phyloP scores from a whole-genome alignment of 495 filamentous ascomycete species.

The Neurospora sp. region DNA sequence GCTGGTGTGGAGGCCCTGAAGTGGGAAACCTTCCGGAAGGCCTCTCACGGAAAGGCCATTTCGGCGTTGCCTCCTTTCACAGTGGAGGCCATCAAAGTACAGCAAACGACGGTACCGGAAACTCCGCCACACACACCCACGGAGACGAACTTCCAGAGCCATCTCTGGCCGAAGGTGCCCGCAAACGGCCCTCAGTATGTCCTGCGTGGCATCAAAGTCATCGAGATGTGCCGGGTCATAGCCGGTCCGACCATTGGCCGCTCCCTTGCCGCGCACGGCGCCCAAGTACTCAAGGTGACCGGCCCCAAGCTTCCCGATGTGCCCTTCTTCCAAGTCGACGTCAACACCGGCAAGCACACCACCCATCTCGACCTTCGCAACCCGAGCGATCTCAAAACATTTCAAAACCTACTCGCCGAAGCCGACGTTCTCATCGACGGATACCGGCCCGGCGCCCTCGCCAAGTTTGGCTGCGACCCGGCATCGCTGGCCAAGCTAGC shows the following conservation, averaged over 20 bases:
- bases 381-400: constrained; percentile 39
- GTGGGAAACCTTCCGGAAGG: constrained; percentile 52
- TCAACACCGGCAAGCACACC: constrained; percentile 59
- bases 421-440: constrained; percentile 57
- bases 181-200: constrained; percentile 32
- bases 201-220: constrained; percentile 46
- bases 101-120: constrained; percentile 27
- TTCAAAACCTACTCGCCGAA: constrained; percentile 48
- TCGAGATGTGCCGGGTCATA: constrained; percentile 60
- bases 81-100: background rate
- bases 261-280: constrained; percentile 57
- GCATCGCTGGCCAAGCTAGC: constrained; percentile 42
- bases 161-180: constrained; percentile 3
- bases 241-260: constrained; percentile 55
- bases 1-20: constrained; percentile 59
- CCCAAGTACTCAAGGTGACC: constrained; percentile 61
- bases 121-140: constrained; percentile 42
- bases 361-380: constrained; percentile 47
- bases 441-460: constrained; percentile 58
- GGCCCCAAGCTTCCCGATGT: constrained; percentile 59
- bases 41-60: constrained; percentile 42
- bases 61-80: constrained; percentile 18
- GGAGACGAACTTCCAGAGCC: constrained; percentile 13
- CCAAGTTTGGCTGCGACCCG: constrained; percentile 52
- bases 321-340: constrained; percentile 72